A percentile compares a stretch with the other conserved stretches of the same genome.
Conservation (phyloP, 2,329 filamentous ascomycete species). For the Fusarium nanum region DNA sequence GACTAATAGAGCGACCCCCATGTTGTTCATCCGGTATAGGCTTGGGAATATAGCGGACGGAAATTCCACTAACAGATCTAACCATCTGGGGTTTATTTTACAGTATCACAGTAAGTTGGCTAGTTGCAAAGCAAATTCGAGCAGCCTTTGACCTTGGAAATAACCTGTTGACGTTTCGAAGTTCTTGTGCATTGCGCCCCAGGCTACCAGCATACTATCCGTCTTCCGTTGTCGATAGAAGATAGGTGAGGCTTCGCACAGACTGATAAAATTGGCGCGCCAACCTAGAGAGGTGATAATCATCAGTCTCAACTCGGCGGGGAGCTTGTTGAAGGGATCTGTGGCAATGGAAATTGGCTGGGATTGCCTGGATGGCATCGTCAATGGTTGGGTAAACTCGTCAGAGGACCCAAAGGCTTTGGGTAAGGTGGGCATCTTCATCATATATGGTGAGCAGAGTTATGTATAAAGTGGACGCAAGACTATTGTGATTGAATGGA, state of each 20-base stretch:
- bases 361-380: not conserved
- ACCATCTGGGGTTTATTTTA: not conserved
- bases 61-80: no score
- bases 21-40: no score
- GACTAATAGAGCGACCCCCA: no score
- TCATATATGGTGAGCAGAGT: not conserved
- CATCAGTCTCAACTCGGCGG: not conserved
- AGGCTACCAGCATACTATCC: not conserved
- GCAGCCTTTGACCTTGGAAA: not conserved
- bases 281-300: not conserved
- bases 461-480: no score
- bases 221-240: not conserved
- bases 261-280: fast-evolving
- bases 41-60: no score
- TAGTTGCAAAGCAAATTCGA: fast-evolving
- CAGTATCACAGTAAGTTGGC: not conserved
- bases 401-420: not conserved
- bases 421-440: not conserved
- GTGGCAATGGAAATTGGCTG: fast-evolving
- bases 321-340: not conserved
- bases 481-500: no score
- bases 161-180: not conserved
- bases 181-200: not conserved
- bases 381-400: not conserved
- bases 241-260: not conserved